These are phyloP conservation scores for Cyclocybe aegerita DNA, from an alignment of 768 basidiomycete genomes.

Conservation along the genomic window DNA sequence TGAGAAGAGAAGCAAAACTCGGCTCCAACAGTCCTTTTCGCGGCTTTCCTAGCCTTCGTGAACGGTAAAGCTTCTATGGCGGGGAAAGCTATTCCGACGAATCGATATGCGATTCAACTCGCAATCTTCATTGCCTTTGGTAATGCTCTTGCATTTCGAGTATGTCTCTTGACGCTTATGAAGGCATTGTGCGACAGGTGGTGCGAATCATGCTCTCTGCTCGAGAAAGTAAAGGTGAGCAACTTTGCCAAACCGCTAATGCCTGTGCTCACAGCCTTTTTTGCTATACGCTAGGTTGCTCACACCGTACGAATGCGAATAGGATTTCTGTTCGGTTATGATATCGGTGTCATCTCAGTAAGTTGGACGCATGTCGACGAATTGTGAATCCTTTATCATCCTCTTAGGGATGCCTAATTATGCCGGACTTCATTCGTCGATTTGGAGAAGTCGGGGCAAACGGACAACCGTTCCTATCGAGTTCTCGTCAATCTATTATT, in stretches of 20 bases:
- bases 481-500: constrained; percentile 71
- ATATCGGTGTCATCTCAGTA: constrained; percentile 77
- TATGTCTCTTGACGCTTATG: constrained; percentile 1
- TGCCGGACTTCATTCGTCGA: constrained; percentile 71
- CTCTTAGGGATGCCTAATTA: constrained; percentile 70
- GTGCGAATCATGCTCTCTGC: no score
- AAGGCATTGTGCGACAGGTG: no score
- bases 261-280: no score
- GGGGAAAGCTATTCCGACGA: constrained; percentile 54
- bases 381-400: not conserved
- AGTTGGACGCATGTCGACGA: constrained; percentile 13
- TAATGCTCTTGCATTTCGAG: constrained; percentile 26
- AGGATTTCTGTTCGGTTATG: constrained; percentile 75
- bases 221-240: not conserved
- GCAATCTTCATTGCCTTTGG: constrained; percentile 76
- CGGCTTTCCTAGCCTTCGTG: not conserved
- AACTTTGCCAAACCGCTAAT: not conserved
- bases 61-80: constrained; percentile 16
- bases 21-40: no score
- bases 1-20: no score
- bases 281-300: not conserved
- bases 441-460: constrained; percentile 55
- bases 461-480: constrained; percentile 52
- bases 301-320: not conserved
- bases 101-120: constrained; percentile 59